phyloP scores from a whole-genome alignment of 345 rosid species.

The Melaleuca quinquenervia region DNA sequence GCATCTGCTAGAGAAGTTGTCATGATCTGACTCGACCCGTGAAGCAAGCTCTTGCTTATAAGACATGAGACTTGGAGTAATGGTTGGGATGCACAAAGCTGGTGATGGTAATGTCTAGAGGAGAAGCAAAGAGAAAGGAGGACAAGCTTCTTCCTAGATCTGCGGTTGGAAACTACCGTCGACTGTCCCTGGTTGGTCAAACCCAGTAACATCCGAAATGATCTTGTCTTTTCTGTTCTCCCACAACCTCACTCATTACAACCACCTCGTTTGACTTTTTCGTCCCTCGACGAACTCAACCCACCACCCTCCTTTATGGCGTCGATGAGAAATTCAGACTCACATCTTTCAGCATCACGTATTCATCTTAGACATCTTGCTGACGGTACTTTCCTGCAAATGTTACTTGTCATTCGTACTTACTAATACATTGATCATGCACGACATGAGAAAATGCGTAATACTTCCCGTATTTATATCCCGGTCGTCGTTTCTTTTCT shows the following conservation, averaged over 20 bases:
- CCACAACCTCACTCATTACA: not conserved
- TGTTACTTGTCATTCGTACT: not conserved
- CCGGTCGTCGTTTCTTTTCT: not conserved
- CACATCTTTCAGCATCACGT: not conserved
- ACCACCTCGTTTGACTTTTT: not conserved
- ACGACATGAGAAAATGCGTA: not conserved
- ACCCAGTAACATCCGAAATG: not conserved
- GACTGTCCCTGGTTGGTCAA: not conserved
- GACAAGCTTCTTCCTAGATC: not conserved
- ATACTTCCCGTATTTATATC: not conserved
- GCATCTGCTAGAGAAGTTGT: not conserved
- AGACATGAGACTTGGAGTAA: not conserved
- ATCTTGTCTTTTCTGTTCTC: not conserved
- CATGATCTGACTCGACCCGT: rapidly evolving
- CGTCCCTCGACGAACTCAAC: not conserved
- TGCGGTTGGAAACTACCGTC: not conserved
- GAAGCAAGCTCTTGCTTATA: not conserved
- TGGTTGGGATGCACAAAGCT: not conserved
- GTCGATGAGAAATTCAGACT: not conserved
- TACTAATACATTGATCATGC: not conserved
- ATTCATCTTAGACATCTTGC: not conserved
- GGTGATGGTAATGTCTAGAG: not conserved
- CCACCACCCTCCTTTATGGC: not conserved
- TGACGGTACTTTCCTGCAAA: not conserved
- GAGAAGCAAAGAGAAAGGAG: not conserved